Base-by-base conservation (phyloP, 2,329 filamentous ascomycete genomes). In the Neopestalotiopsis clavispora region DNA sequence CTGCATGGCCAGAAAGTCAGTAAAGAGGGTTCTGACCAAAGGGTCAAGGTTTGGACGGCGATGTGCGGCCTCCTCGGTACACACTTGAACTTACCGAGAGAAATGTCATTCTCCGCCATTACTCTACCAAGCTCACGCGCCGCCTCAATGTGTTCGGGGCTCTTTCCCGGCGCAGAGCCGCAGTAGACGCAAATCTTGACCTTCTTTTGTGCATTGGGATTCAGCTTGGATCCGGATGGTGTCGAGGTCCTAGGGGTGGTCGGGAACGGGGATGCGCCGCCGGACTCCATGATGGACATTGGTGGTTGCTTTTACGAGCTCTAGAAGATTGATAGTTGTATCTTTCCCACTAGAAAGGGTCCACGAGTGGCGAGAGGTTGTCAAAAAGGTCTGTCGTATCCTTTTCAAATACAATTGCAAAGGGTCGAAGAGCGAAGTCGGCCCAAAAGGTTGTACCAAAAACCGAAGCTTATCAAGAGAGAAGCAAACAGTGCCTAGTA, bases 171-270 rank as follows among this genome's bases (percentile, higher is more conserved):
- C 9, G 89, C 91, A 66, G 96, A 90, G 77, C 95, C 96, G 84
- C 96, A 98, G 87, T 97, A 98, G 74, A 98, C 95, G 80, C 94
- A 97, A 78, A 98, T 92, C 72, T 93, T 93, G 69, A 92, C 84
- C 72, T 49, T 71, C 74, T 83, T 74, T 76, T 38, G 75, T 75
- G 76, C 75, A 70, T 78, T 77, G 67, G 75, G 68, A 71, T 73
- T 74, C 67, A 75, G 71, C 71, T 69, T 72, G 14, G 74, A 71
- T 17, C 56, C 56, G 32, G 52, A 45, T 5, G 79, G 75, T 1
- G 79, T 80, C n/a, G 75, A 70, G 13, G 76, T 76, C 69, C 75
- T 70, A 9, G 80, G 75, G 32, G 71, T 74, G 17, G 30, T 34
- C 49, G 76, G 73, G 71, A 73, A 71, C n/a, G 78, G 79, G 23